A percentile compares a stretch with the other conserved stretches of the same genome.
These are phyloP conservation scores for Parachlorella kessleri DNA, from an alignment of 139 green algal species.

Conservation along the genomic window DNA sequence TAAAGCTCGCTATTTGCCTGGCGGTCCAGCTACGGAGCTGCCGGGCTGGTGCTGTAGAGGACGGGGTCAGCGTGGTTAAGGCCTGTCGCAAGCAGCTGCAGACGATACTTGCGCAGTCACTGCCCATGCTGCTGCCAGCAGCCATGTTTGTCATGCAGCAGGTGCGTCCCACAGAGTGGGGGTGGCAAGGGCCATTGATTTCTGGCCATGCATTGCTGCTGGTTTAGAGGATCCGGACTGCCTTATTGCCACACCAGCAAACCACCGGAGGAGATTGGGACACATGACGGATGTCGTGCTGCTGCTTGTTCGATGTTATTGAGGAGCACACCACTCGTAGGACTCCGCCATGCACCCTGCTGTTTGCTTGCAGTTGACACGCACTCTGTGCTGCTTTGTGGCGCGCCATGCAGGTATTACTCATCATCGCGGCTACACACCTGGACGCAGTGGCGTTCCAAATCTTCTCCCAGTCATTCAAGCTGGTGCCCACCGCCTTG, in stretches of 20 bases:
- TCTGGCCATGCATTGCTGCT: too few species aligned
- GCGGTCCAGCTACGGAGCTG: slow-evolving; percentile 29
- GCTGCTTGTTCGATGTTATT: too few species aligned
- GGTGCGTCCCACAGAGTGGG: neutral
- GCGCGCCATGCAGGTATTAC: slow-evolving; percentile 50
- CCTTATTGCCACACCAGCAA: too few species aligned
- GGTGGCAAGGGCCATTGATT: too few species aligned
- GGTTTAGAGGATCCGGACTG: too few species aligned
- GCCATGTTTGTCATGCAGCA: slow-evolving; percentile 67
- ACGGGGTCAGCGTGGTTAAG: neutral
- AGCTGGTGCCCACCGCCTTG: slow-evolving; percentile 64
- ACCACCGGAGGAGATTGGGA: too few species aligned
- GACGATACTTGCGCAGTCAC: slow-evolving; percentile 18
- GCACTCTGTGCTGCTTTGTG: too few species aligned
- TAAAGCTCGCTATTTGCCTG: slow-evolving; percentile 61
- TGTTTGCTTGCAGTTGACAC: too few species aligned
- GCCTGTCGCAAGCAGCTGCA: slow-evolving; percentile 12
- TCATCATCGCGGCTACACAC: slow-evolving; percentile 57
- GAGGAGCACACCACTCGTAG: too few species aligned
- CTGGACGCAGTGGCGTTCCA: slow-evolving; percentile 68
- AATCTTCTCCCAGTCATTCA: slow-evolving; percentile 66
- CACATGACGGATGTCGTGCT: too few species aligned
- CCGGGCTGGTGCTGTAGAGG: slow-evolving; percentile 1
- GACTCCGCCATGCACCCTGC: too few species aligned
- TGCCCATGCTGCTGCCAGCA: slow-evolving; percentile 58